Evolutionary conservation across 805 yeast species (phyloP).

Genomic region (Candida methanosorbosa): DNA sequence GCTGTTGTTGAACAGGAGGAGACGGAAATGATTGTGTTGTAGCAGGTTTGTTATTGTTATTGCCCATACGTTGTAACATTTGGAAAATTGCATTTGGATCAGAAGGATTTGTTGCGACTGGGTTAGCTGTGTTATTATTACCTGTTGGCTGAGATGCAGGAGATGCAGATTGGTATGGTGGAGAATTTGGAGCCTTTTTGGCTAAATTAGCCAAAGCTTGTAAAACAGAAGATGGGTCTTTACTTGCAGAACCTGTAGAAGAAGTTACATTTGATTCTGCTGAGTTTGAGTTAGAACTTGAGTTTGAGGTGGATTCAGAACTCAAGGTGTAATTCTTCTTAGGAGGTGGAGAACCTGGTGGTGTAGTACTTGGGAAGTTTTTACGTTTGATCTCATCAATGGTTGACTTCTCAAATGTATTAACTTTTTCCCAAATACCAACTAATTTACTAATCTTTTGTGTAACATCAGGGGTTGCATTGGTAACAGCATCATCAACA

Average conservation of each 20-base stretch:
- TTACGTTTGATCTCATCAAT: slow-evolving; percentile 49
- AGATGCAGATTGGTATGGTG: slow-evolving; percentile 21
- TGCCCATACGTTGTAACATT: slow-evolving; percentile 45
- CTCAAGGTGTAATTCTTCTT: slow-evolving; percentile 12
- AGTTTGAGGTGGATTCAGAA: slow-evolving; percentile 6
- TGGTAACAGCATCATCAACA: slow-evolving; percentile 53
- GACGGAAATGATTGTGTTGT: slow-evolving; percentile 16
- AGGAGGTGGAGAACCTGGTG: slow-evolving; percentile 59
- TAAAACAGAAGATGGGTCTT: slow-evolving; percentile 54
- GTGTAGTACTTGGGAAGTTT: slow-evolving; percentile 59
- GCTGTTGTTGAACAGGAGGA: slow-evolving; percentile 14
- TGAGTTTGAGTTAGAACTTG: slow-evolving; percentile 10
- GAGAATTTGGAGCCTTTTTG: slow-evolving; percentile 30
- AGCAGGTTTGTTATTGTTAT: slow-evolving; percentile 6
- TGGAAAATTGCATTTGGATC: slow-evolving; percentile 38
- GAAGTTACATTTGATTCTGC: slow-evolving; percentile 7
- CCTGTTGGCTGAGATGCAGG: slow-evolving; percentile 14
- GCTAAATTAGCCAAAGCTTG: slow-evolving; percentile 65
- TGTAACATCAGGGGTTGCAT: slow-evolving; percentile 45
- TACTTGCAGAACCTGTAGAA: slow-evolving; percentile 17
- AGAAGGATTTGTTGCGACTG: slow-evolving; percentile 12
- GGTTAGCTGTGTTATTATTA: slow-evolving; percentile 3
- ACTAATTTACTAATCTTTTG: slow-evolving; percentile 77
- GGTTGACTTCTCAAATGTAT: slow-evolving; percentile 56
- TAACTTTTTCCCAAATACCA: slow-evolving; percentile 87